Evolutionary conservation across 805 yeast species (phyloP).

Genomic region (Wickerhamomyces pijperi): DNA sequence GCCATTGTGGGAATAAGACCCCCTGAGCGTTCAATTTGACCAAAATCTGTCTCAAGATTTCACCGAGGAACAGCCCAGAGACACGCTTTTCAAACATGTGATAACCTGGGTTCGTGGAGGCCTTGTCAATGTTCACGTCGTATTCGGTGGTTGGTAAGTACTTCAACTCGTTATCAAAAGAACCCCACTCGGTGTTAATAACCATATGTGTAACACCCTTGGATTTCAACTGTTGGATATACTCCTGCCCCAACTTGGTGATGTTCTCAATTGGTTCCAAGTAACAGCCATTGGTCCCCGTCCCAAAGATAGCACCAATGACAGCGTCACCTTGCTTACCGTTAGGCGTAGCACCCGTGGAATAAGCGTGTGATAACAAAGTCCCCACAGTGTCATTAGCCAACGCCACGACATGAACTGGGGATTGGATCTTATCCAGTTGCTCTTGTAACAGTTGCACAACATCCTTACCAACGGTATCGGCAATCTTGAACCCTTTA

Average conservation of each 20-base stretch:
- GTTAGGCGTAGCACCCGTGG: slow-evolving; percentile 40
- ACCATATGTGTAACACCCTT: slow-evolving; percentile 62
- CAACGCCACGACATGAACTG: slow-evolving; percentile 72
- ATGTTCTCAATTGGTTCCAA: slow-evolving; percentile 66
- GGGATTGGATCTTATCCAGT: slow-evolving; percentile 45
- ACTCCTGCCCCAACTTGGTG: slow-evolving; percentile 51
- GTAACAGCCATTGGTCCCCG: slow-evolving; percentile 97
- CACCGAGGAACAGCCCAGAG: slow-evolving; percentile 90
- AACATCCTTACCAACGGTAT: slow-evolving; percentile 77
- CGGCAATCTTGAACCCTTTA: slow-evolving; percentile 82
- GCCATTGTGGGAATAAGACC: slow-evolving; percentile 46
- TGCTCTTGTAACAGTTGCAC: slow-evolving; percentile 62
- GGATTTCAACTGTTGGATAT: slow-evolving; percentile 23
- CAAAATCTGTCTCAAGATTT: slow-evolving; percentile 64
- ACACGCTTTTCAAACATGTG: slow-evolving; percentile 92
- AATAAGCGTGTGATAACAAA: slow-evolving; percentile 75
- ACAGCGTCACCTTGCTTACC: slow-evolving; percentile 65
- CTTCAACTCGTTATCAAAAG: slow-evolving; percentile 77
- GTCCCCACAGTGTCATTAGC: slow-evolving; percentile 97
- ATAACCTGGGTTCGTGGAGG: slow-evolving; percentile 72
- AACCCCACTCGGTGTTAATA: slow-evolving; percentile 96
- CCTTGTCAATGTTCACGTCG: slow-evolving; percentile 60
- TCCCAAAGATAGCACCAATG: slow-evolving; percentile 88
- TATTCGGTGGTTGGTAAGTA: slow-evolving; percentile 70
- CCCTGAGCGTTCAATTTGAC: slow-evolving; percentile 54